phyloP scores from a whole-genome alignment of 2,329 filamentous ascomycete genomes.

The Ceratocystis diversiconidia region DNA sequence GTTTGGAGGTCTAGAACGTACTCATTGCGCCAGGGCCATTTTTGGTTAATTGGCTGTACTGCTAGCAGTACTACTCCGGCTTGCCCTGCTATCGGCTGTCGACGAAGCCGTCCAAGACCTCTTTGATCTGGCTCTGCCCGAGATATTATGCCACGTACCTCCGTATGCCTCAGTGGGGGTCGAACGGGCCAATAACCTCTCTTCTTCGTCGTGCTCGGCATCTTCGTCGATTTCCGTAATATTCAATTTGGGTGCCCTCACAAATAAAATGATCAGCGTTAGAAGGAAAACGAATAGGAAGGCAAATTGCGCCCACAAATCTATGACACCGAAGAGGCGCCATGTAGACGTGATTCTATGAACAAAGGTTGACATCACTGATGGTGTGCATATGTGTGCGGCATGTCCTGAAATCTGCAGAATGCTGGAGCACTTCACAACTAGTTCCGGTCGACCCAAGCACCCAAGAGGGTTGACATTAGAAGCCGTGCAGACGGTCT shows the following conservation, averaged over 20 bases:
- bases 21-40: neutral
- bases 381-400: conserved; percentile 74
- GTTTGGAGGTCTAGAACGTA: neutral
- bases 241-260: conserved; percentile 66
- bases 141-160: conserved; percentile 12
- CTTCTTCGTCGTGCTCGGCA: conserved; percentile 82
- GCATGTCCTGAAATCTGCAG: conserved; percentile 51
- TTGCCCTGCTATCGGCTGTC: neutral
- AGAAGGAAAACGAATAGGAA: conserved; percentile 76
- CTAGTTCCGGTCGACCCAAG: conserved; percentile 50
- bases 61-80: neutral
- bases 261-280: conserved; percentile 62
- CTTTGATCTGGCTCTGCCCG: conserved; percentile 11
- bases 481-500: conserved; percentile 76
- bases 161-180: conserved; percentile 41
- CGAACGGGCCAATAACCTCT: conserved; percentile 79
- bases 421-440: conserved; percentile 70
- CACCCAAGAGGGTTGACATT: conserved; percentile 58
- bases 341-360: conserved; percentile 89
- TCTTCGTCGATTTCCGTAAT: conserved; percentile 72
- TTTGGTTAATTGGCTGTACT: neutral
- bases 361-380: conserved; percentile 79
- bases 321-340: conserved; percentile 82
- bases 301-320: conserved; percentile 91
- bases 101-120: neutral